Evolutionary conservation across 805 yeast species (phyloP).

Genomic region (Torulaspora delbrueckii): DNA sequence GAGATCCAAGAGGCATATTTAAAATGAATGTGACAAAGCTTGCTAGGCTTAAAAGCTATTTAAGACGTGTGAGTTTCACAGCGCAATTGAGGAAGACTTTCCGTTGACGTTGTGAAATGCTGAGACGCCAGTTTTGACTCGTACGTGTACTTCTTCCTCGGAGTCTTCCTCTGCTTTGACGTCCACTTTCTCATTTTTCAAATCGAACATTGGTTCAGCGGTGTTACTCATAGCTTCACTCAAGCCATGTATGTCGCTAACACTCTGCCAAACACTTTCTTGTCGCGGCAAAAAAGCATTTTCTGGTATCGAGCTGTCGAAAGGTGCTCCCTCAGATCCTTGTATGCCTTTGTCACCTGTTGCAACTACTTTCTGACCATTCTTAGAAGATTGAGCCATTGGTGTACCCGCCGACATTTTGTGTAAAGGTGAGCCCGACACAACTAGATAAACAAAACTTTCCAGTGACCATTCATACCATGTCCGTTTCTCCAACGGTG

Average conservation of each 20-base stretch:
- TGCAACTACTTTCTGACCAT: not conserved
- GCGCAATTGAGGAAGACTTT: slow-evolving; percentile 23
- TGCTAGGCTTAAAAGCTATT: not conserved
- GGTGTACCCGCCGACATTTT: slow-evolving; percentile 1
- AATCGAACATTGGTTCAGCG: slow-evolving; percentile 12
- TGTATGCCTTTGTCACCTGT: not conserved
- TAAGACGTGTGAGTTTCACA: slow-evolving; percentile 4
- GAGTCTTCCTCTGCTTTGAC: slow-evolving; percentile 9
- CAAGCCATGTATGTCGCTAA: slow-evolving; percentile 31
- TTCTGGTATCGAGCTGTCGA: slow-evolving; percentile 11
- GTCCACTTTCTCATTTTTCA: not conserved
- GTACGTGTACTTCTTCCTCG: slow-evolving; percentile 37
- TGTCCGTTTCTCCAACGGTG: slow-evolving; percentile 36
- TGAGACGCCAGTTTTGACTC: slow-evolving; percentile 41
- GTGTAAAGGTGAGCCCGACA: slow-evolving; percentile 22
- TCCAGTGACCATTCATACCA: slow-evolving; percentile 71
- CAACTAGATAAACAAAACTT: slow-evolving; percentile 42
- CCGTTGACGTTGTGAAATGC: slow-evolving; percentile 42
- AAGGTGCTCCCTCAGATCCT: slow-evolving; percentile 7
- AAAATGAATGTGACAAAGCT: too few relatives aligned
- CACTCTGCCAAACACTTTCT: slow-evolving; percentile 32
- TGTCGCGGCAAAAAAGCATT: slow-evolving; percentile 13
- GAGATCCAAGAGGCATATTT: too few relatives aligned
- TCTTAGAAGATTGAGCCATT: not conserved
- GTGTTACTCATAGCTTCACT: slow-evolving; percentile 8